Percentiles rank a stretch among this genome's conserved stretches.
Evolutionary conservation across 805 yeast genomes (phyloP).

Genomic region (Wickerhamomyces bovis): DNA sequence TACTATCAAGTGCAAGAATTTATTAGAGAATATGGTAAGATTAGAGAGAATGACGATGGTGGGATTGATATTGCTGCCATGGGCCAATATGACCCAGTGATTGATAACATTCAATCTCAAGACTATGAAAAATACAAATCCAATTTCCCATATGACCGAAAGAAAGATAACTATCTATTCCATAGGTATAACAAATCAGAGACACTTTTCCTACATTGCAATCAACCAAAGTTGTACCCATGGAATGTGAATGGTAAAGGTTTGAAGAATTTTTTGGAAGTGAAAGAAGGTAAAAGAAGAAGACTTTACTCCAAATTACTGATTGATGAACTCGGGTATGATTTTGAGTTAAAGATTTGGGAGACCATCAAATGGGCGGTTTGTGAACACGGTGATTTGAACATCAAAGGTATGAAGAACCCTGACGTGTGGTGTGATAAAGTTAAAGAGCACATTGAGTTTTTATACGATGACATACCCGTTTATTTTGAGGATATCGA

Average conservation of each 20-base stretch:
- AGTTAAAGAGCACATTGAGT: constrained; percentile 31
- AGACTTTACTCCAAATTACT: constrained; percentile 17
- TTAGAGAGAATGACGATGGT: constrained; percentile 25
- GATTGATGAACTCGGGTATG: constrained; percentile 22
- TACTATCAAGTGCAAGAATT: constrained; percentile 51
- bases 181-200: constrained; percentile 19
- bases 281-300: constrained; percentile 16
- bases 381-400: constrained; percentile 29
- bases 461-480: constrained; percentile 21
- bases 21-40: constrained; percentile 44
- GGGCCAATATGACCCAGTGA: constrained; percentile 50
- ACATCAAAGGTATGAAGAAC: constrained; percentile 32
- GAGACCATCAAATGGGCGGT: constrained; percentile 23
- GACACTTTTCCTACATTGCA: constrained; percentile 24
- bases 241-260: constrained; percentile 25
- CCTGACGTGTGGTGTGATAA: constrained; percentile 34
- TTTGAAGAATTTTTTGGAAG: constrained; percentile 15
- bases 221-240: constrained; percentile 25
- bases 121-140: constrained; percentile 13
- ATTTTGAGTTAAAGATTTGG: constrained; percentile 25
- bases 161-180: constrained; percentile 16
- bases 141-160: constrained; percentile 11
- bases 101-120: constrained; percentile 27
- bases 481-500: not conserved
- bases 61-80: constrained; percentile 44